A percentile compares a stretch with the other conserved stretches of the same genome.
Evolutionary conservation across 2,329 filamentous ascomycete species (phyloP).

Genomic region (Stemphylium lycopersici): DNA sequence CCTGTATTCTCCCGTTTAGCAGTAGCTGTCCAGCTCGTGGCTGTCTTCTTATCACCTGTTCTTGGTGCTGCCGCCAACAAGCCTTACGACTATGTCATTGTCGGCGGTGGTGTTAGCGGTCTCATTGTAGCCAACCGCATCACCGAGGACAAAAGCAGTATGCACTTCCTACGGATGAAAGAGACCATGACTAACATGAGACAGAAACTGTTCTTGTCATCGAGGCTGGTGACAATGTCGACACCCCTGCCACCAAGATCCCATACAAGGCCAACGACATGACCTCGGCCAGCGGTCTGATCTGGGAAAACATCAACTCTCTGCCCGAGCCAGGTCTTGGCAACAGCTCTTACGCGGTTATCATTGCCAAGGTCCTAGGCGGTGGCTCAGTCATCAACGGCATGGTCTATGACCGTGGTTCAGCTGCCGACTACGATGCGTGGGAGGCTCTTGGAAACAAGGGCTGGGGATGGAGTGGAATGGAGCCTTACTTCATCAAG

Average conservation of each 20-base stretch:
- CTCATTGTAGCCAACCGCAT: slow-evolving; percentile 38
- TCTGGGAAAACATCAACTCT: slow-evolving; percentile 30
- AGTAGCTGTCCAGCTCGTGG: slow-evolving; percentile 31
- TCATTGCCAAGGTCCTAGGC: slow-evolving; percentile 36
- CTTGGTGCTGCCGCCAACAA: slow-evolving; percentile 16
- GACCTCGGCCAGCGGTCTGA: slow-evolving; percentile 25
- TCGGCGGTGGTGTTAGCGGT: slow-evolving; percentile 40
- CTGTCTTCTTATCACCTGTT: slow-evolving; percentile 28
- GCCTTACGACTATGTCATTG: slow-evolving; percentile 41
- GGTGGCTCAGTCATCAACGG: slow-evolving; percentile 44
- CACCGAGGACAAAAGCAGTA: slow-evolving; percentile 32
- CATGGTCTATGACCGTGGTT: slow-evolving; percentile 46
- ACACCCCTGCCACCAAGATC: slow-evolving; percentile 31
- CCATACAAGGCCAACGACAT: slow-evolving; percentile 36
- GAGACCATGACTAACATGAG: slow-evolving; percentile 1
- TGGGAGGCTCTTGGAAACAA: slow-evolving; percentile 65
- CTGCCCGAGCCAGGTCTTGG: slow-evolving; percentile 30
- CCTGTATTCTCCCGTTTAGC: slow-evolving; percentile 34
- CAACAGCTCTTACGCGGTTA: slow-evolving; percentile 28
- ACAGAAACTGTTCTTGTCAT: slow-evolving; percentile 34
- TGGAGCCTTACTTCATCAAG: slow-evolving; percentile 42
- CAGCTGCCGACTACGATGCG: slow-evolving; percentile 52
- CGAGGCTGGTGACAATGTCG: slow-evolving; percentile 33
- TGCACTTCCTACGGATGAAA: not conserved
- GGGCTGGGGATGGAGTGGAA: slow-evolving; percentile 63